phyloP scores from a whole-genome alignment of 257 asterid genomes.

The Solanum rostratum region DNA sequence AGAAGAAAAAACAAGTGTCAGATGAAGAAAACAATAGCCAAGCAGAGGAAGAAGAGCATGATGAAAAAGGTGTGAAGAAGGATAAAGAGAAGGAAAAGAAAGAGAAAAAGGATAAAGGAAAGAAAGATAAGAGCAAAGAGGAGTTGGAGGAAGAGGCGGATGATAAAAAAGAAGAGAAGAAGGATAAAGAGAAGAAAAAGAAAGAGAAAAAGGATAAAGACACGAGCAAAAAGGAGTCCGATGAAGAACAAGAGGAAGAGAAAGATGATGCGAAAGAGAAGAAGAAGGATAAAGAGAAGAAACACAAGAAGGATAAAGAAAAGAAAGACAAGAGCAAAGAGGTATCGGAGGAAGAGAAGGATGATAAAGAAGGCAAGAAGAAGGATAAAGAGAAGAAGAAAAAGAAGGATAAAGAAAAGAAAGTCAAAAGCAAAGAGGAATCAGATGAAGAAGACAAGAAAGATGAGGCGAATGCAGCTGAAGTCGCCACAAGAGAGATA shows the following conservation, averaged over 20 bases:
- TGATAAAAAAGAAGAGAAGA: background rate
- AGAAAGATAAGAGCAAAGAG: conserved; percentile 3
- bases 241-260: background rate
- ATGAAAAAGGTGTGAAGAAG: conserved; percentile 7
- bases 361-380: background rate
- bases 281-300: background rate
- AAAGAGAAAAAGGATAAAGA: no score
- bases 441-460: conserved; percentile 4
- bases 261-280: background rate
- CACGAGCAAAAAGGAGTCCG: no score
- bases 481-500: conserved; percentile 30
- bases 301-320: background rate
- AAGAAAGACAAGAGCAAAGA: no score
- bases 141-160: conserved; percentile 11
- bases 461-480: background rate
- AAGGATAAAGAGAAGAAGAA: background rate
- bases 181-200: no score
- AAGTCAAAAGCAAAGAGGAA: conserved; percentile 5
- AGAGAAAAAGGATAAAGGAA: conserved; percentile 1
- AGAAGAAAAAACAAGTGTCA: background rate
- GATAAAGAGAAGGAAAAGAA: background rate
- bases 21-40: background rate
- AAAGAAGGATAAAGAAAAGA: conserved; percentile 3
- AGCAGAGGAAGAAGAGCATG: background rate
- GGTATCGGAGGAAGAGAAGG: background rate